Base-by-base conservation (phyloP, 345 rosid species). In the Euphorbia tirucalli region DNA sequence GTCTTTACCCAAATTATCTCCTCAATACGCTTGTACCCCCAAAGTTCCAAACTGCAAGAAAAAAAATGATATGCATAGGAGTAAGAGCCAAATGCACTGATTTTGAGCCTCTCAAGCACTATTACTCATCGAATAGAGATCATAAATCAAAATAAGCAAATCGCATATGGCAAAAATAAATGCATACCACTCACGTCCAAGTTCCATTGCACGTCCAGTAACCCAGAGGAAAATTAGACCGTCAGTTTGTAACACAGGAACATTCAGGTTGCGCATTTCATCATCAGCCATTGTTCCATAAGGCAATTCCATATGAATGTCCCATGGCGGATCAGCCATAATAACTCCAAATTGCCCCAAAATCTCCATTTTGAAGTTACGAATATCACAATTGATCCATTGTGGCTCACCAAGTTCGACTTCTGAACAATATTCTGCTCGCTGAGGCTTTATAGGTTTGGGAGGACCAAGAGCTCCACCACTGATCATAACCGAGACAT, bases 321-420 rank as follows among this genome's bases (percentile, higher is more conserved):
- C 99, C 99, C 99, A 95, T 1, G 99, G 99, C 3, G 99, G 99
- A 83, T 95, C 99, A 25, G 99, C 98, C 99, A 95, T 95, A 60
- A 95, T 93, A 70, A 95, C 96, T 73, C 99, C 99, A 65, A 92
- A 92, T 50, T 90, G 90, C 60, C 99, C 99, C 76, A 95, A 84
- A 79, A 95, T 91, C 82, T 95, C 98, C 99, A 95, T 90, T 79
- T 96, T 81, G 68, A 95, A 95, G 31, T 65, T 77, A 50, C 99
- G 91, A 67, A 95, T 95, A 77, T 95, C 99, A 70, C 99, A 92
- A 58, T 89, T 89, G 71, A 95, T 95, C 96, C 97, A 95, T 74
- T 95, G 99, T 61, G 97, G 83, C 84, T 95, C 96, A 35, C 99
- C 99, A 61, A 95, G 96, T 78, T 95, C 99, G 49, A 93, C 97